phyloP scores from a whole-genome alignment of 139 green algal species.

The Klebsormidium nitens region DNA sequence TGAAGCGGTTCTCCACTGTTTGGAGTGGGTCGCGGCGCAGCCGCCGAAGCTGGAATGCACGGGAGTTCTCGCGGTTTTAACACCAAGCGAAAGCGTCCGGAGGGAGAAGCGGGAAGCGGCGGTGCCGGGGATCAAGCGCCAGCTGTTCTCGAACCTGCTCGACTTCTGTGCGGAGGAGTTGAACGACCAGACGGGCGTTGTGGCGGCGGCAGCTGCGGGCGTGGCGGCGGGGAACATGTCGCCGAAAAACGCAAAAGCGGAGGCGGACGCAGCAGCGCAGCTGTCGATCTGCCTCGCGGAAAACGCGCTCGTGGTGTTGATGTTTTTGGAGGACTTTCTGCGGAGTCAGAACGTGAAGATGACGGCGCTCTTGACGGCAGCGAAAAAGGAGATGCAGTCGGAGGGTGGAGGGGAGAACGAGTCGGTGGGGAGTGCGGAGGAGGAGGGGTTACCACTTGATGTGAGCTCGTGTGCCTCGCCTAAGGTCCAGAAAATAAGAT shows the following conservation, averaged over 20 bases:
- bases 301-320: conserved; percentile 28
- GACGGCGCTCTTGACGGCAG: too few relatives aligned
- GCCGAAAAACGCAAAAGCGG: conserved; percentile 14
- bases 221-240: conserved; percentile 21
- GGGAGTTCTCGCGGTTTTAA: too few relatives aligned
- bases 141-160: conserved; percentile 16
- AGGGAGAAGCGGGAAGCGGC: conserved; percentile 21
- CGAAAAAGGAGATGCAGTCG: too few relatives aligned
- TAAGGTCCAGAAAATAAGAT: too few relatives aligned
- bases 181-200: conserved; percentile 5
- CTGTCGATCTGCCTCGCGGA: conserved; percentile 10
- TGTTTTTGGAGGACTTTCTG: conserved; percentile 39
- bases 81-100: too few relatives aligned
- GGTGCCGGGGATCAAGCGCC: conserved; percentile 24
- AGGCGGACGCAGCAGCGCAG: conserved; percentile 27
- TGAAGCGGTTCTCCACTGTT: conserved; percentile 19
- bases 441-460: too few relatives aligned
- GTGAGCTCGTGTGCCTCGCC: too few relatives aligned
- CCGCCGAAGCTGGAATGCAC: too few relatives aligned
- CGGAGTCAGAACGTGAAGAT: too few relatives aligned
- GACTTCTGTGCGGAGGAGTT: conserved; percentile 29
- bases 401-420: too few relatives aligned
- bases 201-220: conserved; percentile 13
- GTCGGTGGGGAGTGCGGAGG: too few relatives aligned
- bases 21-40: conserved; percentile 34